Evolutionary conservation across 306 rosid species (phyloP), one percentile per base, ranked within the genome.

Genomic region (Vigna trinervia): DNA sequence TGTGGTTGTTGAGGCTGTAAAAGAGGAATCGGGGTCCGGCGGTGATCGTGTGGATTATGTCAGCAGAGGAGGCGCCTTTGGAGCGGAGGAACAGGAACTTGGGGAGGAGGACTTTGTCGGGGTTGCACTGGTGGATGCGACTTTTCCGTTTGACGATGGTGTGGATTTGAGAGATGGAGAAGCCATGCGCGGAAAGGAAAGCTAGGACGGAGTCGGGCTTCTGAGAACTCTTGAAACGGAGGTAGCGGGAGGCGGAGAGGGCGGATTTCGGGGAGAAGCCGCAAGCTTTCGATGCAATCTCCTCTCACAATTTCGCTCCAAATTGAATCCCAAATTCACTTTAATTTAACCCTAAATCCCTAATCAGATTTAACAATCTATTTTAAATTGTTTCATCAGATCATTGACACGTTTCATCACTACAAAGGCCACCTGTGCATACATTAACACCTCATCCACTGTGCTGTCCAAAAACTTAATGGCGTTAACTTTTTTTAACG

Each of bases 181-280:
- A 69, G 12, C 81, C 81, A 0, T 50, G 54, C n/a, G 0, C 4
- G 30, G 1, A 3, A 58, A 82, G 48, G 20, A 83, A 67, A 8
- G 62, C 32, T 0, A 23, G 7, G 7, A 57, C 62, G n/a, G 62
- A 22, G 36, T 57, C 62, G 3, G 62, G 34, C 36, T 23, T 57
- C 1, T 11, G 7, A 1, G 34, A 15, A 14, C 2, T 23, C 15
- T 23, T 8, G n/a, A 57, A 11, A 15, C n/a, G 62, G 62, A 57
- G 8, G 8, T 22, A 10, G 62, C 62, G 34, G 36, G 36, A 23
- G 62, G n/a, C 5, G n/a, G 52, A 1, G 32, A 86, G 7, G 3
- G 78, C 80, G 0, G 74, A 57, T 51, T 84, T 82, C 1, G 88
- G 82, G 14, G 88, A 79, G 12, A 86, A 77, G 8, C 63, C 71